Conservation (phyloP, 1,139 yeast species). For the Saccharomycopsis hybrid region DNA sequence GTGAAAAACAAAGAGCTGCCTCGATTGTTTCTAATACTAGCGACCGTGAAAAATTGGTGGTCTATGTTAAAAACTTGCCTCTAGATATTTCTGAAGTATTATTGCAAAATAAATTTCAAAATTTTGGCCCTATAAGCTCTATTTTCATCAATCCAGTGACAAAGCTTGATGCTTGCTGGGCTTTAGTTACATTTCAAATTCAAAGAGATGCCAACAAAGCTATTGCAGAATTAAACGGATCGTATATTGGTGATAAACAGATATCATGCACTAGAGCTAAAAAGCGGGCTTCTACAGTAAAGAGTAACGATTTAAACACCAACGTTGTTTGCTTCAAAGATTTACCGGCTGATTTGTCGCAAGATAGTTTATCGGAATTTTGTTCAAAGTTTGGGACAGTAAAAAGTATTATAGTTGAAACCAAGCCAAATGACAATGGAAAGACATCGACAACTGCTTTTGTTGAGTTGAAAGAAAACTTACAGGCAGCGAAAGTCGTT, state of each 20-base stretch:
- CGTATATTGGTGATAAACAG: slow-evolving; percentile 27
- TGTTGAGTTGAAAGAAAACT: slow-evolving; percentile 1
- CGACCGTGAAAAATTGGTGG: slow-evolving; percentile 27
- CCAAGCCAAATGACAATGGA: background rate
- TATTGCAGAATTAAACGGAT: slow-evolving; percentile 25
- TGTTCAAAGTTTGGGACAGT: slow-evolving; percentile 17
- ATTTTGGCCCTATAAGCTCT: slow-evolving; percentile 37
- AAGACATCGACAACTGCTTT: slow-evolving; percentile 2
- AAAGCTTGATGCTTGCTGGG: slow-evolving; percentile 38
- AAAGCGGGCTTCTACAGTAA: slow-evolving; percentile 11
- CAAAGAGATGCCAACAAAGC: slow-evolving; percentile 27
- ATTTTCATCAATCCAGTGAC: slow-evolving; percentile 34
- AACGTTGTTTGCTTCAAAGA: slow-evolving; percentile 7
- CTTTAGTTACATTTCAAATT: slow-evolving; percentile 37
- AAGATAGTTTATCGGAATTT: slow-evolving; percentile 6
- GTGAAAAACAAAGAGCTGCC: slow-evolving; percentile 28
- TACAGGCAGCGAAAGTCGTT: too few relatives aligned
- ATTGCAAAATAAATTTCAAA: slow-evolving; percentile 32
- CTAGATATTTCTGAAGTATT: slow-evolving; percentile 32
- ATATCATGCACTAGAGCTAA: slow-evolving; percentile 23
- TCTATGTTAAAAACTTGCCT: slow-evolving; percentile 42
- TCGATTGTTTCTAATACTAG: background rate
- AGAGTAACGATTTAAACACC: background rate
- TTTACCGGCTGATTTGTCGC: slow-evolving; percentile 12
- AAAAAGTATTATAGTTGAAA: slow-evolving; percentile 4